Conservation (phyloP, 805 yeast species). For the Starmerella potacharoeniae region DNA sequence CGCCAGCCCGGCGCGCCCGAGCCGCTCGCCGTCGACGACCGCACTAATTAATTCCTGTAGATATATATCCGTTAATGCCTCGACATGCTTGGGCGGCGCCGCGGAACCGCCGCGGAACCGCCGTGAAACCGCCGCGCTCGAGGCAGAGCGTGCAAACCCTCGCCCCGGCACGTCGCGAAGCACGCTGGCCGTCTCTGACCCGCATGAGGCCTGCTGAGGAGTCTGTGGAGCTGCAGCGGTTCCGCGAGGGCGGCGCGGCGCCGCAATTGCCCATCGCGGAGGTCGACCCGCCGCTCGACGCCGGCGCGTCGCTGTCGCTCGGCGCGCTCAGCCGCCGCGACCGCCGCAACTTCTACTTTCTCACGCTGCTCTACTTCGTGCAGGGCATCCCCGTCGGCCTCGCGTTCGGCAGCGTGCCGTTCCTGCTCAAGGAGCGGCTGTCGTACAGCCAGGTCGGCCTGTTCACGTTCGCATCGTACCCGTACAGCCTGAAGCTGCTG, state of each 20-base stretch:
- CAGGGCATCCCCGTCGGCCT: constrained; percentile 97
- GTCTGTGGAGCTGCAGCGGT: constrained; percentile 6
- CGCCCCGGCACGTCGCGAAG: background rate
- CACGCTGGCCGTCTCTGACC: too few relatives aligned
- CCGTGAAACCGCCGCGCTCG: too few relatives aligned
- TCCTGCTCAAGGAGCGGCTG: constrained; percentile 67
- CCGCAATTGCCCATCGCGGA: constrained; percentile 9
- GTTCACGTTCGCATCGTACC: constrained; percentile 86
- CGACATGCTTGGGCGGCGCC: too few relatives aligned
- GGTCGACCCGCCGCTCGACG: background rate
- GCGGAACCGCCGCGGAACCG: too few relatives aligned
- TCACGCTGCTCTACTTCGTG: constrained; percentile 63
- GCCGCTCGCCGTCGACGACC: background rate
- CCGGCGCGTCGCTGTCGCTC: constrained; percentile 20
- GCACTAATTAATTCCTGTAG: too few relatives aligned
- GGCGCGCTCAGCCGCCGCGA: constrained; percentile 35
- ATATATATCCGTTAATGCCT: too few relatives aligned
- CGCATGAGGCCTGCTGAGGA: background rate
- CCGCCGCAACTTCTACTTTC: constrained; percentile 59
- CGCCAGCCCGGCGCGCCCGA: background rate
- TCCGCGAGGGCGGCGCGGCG: constrained; percentile 6
- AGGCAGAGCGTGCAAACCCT: background rate
- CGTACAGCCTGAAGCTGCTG: constrained; percentile 78
- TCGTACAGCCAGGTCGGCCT: constrained; percentile 83
- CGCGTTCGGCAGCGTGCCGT: constrained; percentile 91